Conservation (phyloP, 129 eudicot genomes). For the Pulicaria dysenterica region DNA sequence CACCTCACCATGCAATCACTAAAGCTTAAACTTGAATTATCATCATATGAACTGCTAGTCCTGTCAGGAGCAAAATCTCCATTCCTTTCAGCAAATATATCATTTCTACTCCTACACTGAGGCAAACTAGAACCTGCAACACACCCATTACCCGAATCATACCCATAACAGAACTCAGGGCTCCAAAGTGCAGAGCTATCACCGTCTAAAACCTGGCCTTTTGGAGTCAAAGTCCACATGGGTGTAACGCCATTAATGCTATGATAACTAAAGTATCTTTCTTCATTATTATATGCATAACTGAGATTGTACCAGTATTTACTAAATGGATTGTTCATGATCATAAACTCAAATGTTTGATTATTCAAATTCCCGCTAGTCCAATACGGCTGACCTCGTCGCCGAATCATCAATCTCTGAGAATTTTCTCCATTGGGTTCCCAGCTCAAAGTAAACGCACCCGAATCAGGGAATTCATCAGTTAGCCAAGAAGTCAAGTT, state of each 20-base stretch:
- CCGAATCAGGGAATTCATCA: constrained; percentile 15
- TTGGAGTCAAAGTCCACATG: constrained; percentile 19
- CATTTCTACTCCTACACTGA: constrained; percentile 21
- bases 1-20: constrained; percentile 58
- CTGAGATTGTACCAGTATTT: constrained; percentile 25
- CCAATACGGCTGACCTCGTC: constrained; percentile 31
- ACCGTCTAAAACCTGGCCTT: constrained; percentile 15
- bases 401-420: constrained; percentile 11
- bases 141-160: constrained; percentile 31
- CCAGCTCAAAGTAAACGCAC: constrained; percentile 38
- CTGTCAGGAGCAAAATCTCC: constrained; percentile 13
- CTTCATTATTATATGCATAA: constrained; percentile 30
- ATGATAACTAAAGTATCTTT: constrained; percentile 27
- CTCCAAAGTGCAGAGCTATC: not conserved
- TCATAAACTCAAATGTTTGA: constrained; percentile 23
- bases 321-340: not conserved
- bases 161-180: constrained; percentile 38
- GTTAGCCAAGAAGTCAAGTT: constrained; percentile 33
- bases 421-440: constrained; percentile 16
- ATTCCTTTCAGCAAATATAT: not conserved
- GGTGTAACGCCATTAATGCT: not conserved
- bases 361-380: constrained; percentile 15
- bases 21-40: constrained; percentile 28
- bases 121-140: constrained; percentile 15
- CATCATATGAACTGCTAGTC: not conserved